A percentile compares a stretch with the other conserved stretches of the same genome.
Evolutionary conservation across 495 filamentous ascomycete genomes (phyloP).

Genomic region (Evansstolkia leycettana): DNA sequence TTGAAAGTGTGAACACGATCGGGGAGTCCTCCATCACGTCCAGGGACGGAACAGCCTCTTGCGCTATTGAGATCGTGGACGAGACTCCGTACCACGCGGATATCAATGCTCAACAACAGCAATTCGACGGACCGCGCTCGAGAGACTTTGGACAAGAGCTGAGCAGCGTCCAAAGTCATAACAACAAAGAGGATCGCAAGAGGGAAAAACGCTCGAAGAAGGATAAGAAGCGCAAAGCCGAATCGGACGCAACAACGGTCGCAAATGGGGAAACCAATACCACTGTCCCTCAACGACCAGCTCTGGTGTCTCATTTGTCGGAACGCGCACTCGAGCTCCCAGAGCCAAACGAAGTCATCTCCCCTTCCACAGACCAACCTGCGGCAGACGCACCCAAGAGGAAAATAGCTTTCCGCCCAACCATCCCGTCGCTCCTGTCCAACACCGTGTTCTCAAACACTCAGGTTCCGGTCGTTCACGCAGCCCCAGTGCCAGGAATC

Average conservation of each 20-base stretch:
- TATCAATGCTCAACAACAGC: too few species aligned
- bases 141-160: constrained; percentile 20
- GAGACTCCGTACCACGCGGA: constrained; percentile 24
- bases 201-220: constrained; percentile 20
- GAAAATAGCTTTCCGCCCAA: constrained; percentile 31
- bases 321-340: constrained; percentile 5
- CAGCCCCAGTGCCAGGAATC: constrained; percentile 34
- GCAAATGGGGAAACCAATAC: neutral
- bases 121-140: constrained; percentile 15
- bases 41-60: constrained; percentile 8
- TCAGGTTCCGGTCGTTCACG: constrained; percentile 8
- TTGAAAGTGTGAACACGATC: neutral
- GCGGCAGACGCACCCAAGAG: constrained; percentile 11
- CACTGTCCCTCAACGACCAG: constrained; percentile 3
- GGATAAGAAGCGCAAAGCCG: constrained; percentile 20
- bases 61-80: constrained; percentile 21
- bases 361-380: constrained; percentile 4
- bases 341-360: constrained; percentile 1
- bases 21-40: constrained; percentile 24
- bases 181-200: constrained; percentile 9
- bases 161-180: constrained; percentile 4
- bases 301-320: constrained; percentile 2
- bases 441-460: constrained; percentile 51
- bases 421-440: constrained; percentile 47
- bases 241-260: neutral